Evolutionary conservation across 257 asterid genomes (phyloP), one percentile per base, ranked within the genome.

Genomic region (Solanum paucissectum): DNA sequence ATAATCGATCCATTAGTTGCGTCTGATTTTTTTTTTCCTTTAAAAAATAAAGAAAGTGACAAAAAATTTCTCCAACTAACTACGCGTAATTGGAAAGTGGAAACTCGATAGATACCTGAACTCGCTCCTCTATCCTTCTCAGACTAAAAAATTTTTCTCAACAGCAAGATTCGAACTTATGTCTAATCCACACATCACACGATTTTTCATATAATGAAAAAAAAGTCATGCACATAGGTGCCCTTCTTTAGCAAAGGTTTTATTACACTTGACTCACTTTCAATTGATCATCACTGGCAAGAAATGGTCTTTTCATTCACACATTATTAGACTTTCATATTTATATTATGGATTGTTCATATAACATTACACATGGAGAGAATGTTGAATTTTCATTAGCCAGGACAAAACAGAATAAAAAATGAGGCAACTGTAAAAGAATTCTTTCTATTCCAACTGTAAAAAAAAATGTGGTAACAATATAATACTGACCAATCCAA

Each of bases 401-500:
- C 46, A 40, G 25, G 25, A 55, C 83, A 87, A 58, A 87, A 62
- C 69, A 86, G 72, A 36, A 74, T 8, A 37, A 62, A n/a, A 71
- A 11, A 88, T 77, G 76, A 37, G 14, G 64, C 44, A 84, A 55
- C 79, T 6, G 58, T n/a, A 91, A 92, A 58, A 90, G 88, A 94
- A 92, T 88, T 85, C 69, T 75, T 91, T 86, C 91, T 89, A 89
- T 58, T 89, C 34, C 66, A 81, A 86, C 83, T 72, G 90, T 9
- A 49, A 86, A 86, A 91, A 91, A n/a, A 90, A 58, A 58, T 0
- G 68, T 3, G 68, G 27, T 7, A 58, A 58, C 89, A 86, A 58
- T 68, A 85, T 32, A 87, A 4, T 74, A 87, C 87, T 86, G 79
- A 90, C 90, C 90, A 92, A 88, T 90, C 86, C 89, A 90, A 74